Base-by-base conservation (phyloP, 2,329 filamentous ascomycete genomes). In the Trichoderma sp. region DNA sequence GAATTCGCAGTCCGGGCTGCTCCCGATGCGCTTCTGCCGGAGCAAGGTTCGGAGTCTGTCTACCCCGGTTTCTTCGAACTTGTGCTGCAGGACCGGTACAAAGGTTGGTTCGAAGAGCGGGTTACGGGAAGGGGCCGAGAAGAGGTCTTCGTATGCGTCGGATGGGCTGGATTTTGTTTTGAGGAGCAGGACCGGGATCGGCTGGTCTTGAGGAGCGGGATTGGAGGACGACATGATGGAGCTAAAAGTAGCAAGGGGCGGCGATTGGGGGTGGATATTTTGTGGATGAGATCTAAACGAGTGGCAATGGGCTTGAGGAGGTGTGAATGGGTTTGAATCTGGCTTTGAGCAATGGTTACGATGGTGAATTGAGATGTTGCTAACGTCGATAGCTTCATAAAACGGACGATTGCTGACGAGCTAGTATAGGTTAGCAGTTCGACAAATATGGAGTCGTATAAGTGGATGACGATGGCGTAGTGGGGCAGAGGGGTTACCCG, bases 1-100 rank as follows among this genome's bases (percentile, higher is more conserved):
- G 74, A 92, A 94, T 15, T 79, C 73, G 48, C 77, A 76, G 2
- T 75, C 78, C 1, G 73, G 48, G 0, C 60, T 61, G n/a, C 69
- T 69, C 54, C 80, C 80, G 69, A 89, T 83, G 17, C 74, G 71
- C 27, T 76, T 78, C 1, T 74, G 71, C 10, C 73, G 74, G 10
- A 94, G 82, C 17, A 88, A 75, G 3, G 77, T 74, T 34, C 81
- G 81, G 25, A 93, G 78, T 52, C 79, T 78, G 32, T 79, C 76
- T 72, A 92, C 79, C 1, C 89, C 87, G 27, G 84, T 80, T 34
- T 88, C 83, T 68, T 87, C 82, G 74, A 93, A 89, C 32, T 80
- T 82, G 76, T 95, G 92, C 72, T 91, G 87, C 17, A 95, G 81
- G 0, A 95, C 92, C 0, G 92, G 92, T 2, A 95, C 87, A 72